Conservation (phyloP, 163 green algal genomes). For the Volvox carteri region DNA sequence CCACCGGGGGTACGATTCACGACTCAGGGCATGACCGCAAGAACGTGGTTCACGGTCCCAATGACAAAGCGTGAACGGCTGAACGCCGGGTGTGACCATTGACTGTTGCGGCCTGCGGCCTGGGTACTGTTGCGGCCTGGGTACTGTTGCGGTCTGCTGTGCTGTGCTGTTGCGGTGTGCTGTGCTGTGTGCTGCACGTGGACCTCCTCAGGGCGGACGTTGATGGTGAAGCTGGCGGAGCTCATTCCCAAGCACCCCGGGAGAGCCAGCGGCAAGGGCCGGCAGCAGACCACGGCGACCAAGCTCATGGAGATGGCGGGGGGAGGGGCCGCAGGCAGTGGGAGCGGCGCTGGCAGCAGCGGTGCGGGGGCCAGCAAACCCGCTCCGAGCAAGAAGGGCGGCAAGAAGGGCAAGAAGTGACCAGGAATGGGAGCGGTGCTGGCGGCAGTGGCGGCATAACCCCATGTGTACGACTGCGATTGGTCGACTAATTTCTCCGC, state of each 20-base stretch:
- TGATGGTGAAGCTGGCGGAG: conserved; percentile 24
- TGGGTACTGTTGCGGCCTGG: background rate
- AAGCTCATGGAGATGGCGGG: background rate
- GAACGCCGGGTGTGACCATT: no score
- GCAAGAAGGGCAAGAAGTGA: conserved; percentile 55
- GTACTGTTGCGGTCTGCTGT: background rate
- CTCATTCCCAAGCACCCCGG: conserved; percentile 22
- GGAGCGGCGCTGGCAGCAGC: background rate
- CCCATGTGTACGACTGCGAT: no score
- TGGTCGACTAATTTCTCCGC: no score
- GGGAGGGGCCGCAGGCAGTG: background rate
- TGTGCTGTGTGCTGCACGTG: background rate
- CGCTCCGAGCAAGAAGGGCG: conserved; percentile 44
- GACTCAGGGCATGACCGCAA: no score
- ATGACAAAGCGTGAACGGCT: no score
- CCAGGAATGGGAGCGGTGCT: no score
- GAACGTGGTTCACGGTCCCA: no score
- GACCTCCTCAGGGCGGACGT: conserved; percentile 14
- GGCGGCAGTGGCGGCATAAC: no score
- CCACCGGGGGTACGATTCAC: no score
- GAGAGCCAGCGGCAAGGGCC: background rate
- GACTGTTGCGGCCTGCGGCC: no score
- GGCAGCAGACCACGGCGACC: background rate
- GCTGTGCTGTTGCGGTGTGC: background rate
- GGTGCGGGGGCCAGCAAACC: background rate